A percentile compares a stretch with the other conserved stretches of the same genome.
Conservation (phyloP, 2,329 filamentous ascomycete species). For the Colletotrichum orbiculare region DNA sequence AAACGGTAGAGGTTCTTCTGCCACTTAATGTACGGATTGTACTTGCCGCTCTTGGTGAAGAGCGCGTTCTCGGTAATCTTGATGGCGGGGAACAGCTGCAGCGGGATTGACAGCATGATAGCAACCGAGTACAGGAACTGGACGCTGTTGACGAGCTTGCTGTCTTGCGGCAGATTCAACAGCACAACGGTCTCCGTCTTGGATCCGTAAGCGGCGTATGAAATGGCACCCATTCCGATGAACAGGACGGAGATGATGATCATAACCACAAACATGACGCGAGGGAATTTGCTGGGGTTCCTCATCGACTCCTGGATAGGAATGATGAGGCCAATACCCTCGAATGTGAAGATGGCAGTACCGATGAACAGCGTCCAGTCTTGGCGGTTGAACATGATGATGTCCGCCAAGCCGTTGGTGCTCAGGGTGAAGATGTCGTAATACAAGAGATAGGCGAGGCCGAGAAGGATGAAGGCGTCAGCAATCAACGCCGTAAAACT, state of each 20-base stretch:
- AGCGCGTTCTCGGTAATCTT: conserved; percentile 95
- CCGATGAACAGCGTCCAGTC: conserved; percentile 99
- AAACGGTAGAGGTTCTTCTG: conserved; percentile 98
- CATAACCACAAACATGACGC: conserved; percentile 91
- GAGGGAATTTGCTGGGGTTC: conserved; percentile 88
- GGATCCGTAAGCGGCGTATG: conserved; percentile 95
- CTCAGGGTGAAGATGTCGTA: conserved; percentile 90
- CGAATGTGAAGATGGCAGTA: conserved; percentile 91
- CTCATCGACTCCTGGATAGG: conserved; percentile 86
- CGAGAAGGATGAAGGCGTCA: conserved; percentile 93
- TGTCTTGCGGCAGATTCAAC: conserved; percentile 94
- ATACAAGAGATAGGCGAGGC: conserved; percentile 94
- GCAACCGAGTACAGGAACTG: conserved; percentile 98
- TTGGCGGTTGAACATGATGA: conserved; percentile 87
- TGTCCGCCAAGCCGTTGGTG: conserved; percentile 81
- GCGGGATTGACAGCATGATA: conserved; percentile 93
- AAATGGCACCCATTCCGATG: conserved; percentile 89
- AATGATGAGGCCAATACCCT: conserved; percentile 80
- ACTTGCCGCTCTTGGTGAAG: conserved; percentile 94
- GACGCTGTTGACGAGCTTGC: conserved; percentile 93
- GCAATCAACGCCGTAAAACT: conserved; percentile 94
- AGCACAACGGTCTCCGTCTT: conserved; percentile 96
- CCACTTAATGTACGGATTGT: conserved; percentile 99
- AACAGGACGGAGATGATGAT: conserved; percentile 93
- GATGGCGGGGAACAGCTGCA: conserved; percentile 98